Evolutionary conservation across 108 stramenopile genomes (phyloP), one percentile per base, ranked within the genome.

Genomic region (Epipyxis sp.): DNA sequence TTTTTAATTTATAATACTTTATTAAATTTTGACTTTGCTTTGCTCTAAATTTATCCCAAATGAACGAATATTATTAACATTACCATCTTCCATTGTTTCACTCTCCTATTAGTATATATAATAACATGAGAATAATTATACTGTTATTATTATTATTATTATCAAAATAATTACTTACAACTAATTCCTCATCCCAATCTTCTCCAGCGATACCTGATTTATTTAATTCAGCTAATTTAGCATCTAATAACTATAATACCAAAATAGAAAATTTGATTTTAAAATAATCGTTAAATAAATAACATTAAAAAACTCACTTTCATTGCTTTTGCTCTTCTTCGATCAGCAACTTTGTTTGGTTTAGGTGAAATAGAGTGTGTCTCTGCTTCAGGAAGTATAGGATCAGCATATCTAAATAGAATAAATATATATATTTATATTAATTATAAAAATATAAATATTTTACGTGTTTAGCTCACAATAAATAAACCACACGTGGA

Each of bases 151-250:
- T n/a, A n/a, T n/a, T n/a, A n/a, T n/a, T n/a, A n/a, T n/a, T n/a
- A n/a, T n/a, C n/a, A n/a, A n/a, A n/a, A n/a, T n/a, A n/a, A n/a
- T n/a, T n/a, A n/a, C n/a, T n/a, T n/a, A n/a, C n/a, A n/a, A n/a
- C n/a, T n/a, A n/a, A 16, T 25, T 57, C 61, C 20, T 65, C 61
- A 65, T 65, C 61, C 61, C 61, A 65, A 6, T 32, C 61, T 37
- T 65, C 61, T 32, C 10, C 13, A 16, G 20, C 61, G 6, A 6
- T 3, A 29, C 30, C 61, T n/a, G n/a, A n/a, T n/a, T n/a, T n/a
- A n/a, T n/a, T n/a, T 65, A 65, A 65, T 25, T 65, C 61, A 32
- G 61, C 61, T 32, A 65, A 32, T 25, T 65, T 65, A 65, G 61
- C 61, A 65, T 65, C 61, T 25, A 65, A 37, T 32, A 65, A 6